Evolutionary conservation across 148 eudicot species (phyloP), one percentile per base, ranked within the genome.

Genomic region (Arctostaphylos glauca): DNA sequence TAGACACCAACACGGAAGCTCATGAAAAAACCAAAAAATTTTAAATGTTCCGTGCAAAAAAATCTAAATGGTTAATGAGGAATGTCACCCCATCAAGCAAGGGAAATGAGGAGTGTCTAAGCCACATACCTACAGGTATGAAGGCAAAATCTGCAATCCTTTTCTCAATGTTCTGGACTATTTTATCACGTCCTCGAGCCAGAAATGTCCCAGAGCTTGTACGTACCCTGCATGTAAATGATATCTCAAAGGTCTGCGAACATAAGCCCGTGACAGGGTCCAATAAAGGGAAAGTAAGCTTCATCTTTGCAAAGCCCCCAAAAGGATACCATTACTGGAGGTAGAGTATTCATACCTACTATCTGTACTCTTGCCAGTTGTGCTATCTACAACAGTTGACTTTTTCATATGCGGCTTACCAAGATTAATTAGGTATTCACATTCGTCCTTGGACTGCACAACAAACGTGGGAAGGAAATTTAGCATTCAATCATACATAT

Each of bases 161-260:
- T 84, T 94, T 92, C 90, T 95, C 98, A 59, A 95, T 92, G 47
- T 75, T 80, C 85, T 90, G 81, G 74, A 94, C 83, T 76, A 84
- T 85, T 77, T 92, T 94, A 86, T 95, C 98, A 77, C 90, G 89
- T 67, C 98, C 98, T 89, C 98, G 86, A 44, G 85, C 67, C 78
- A 95, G 91, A 87, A 95, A 95, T 79, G 95, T 95, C 62, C 98
- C 98, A 76, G 98, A 95, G 84, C 98, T 95, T 25, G 98, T 95
- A 41, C 98, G 94, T 38, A 95, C 96, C 89, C 98, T 94, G 84
- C 80, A 91, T 74, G 66, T 21, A 60, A 67, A 79, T 31, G n/a
- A 10, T 71, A 49, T 6, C 44, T 46, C 74, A 82, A 77, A 76
- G 13, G 53, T 19, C 9, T 60, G 12, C n/a, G 25, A 80, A 48